Evolutionary conservation across 441 rosid species (phyloP).

Genomic region (Flueggea neowawraea): DNA sequence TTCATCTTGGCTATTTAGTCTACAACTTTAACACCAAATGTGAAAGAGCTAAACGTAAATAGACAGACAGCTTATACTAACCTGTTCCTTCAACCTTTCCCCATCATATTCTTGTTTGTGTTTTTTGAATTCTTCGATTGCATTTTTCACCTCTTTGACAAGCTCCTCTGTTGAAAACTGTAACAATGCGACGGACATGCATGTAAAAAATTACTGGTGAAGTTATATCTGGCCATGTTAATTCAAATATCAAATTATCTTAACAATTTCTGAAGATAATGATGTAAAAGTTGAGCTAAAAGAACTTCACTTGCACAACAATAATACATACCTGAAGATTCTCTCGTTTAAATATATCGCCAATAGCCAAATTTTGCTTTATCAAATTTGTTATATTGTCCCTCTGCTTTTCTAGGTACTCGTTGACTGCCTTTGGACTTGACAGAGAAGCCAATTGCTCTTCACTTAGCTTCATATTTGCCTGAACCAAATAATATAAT

Average conservation of each 20-base stretch:
- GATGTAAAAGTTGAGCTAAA: not conserved
- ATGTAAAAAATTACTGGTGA: too few species aligned
- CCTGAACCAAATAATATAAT: conserved; percentile 38
- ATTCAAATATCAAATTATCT: not conserved
- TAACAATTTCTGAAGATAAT: not conserved
- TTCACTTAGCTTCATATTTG: conserved; percentile 70
- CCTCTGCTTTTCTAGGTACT: conserved; percentile 67
- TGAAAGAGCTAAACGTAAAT: too few species aligned
- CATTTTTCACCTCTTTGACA: conserved; percentile 76
- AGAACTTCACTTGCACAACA: not conserved
- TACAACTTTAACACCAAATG: not conserved
- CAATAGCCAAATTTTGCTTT: conserved; percentile 88
- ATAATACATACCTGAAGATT: conserved; percentile 60
- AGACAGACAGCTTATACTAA: conserved; percentile 14
- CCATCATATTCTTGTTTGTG: conserved; percentile 86
- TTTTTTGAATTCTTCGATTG: conserved; percentile 75
- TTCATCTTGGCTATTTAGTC: not conserved
- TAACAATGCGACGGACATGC: not conserved
- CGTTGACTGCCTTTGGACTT: conserved; percentile 81
- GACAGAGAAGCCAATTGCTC: conserved; percentile 79
- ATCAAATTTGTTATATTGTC: conserved; percentile 65
- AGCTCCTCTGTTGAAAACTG: conserved; percentile 91
- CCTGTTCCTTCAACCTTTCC: conserved; percentile 81
- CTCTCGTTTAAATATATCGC: conserved; percentile 89
- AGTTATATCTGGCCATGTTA: not conserved